Conservation (phyloP, 2,329 filamentous ascomycete genomes). For the Colletotrichum phormii region DNA sequence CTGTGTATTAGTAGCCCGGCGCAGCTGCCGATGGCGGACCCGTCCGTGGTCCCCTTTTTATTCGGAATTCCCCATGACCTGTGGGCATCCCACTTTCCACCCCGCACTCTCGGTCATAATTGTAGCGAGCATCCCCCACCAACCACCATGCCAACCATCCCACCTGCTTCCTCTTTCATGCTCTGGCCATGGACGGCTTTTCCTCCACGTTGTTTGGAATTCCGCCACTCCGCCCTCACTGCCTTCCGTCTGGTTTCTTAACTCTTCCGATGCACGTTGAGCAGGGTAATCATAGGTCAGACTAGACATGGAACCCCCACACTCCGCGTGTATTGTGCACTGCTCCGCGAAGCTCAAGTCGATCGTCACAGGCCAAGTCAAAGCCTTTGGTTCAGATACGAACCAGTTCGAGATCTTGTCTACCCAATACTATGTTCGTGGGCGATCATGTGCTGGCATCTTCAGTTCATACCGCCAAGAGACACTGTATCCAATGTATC, state of each 20-base stretch:
- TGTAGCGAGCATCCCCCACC: conserved; percentile 42
- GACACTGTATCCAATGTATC: not conserved
- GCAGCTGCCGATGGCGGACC: not conserved
- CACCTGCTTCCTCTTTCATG: not conserved
- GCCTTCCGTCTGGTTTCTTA: not conserved
- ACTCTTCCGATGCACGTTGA: too few relatives aligned
- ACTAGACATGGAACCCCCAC: too few relatives aligned
- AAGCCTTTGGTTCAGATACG: too few relatives aligned
- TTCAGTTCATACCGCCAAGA: too few relatives aligned
- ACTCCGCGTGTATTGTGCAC: too few relatives aligned
- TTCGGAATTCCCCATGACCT: not conserved
- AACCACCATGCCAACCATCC: not conserved
- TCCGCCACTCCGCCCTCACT: not conserved
- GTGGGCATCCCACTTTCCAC: conserved; percentile 20
- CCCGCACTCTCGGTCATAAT: conserved; percentile 43
- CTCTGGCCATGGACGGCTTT: not conserved
- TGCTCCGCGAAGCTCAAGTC: too few relatives aligned
- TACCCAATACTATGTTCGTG: too few relatives aligned
- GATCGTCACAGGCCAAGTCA: too few relatives aligned
- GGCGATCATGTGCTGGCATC: too few relatives aligned
- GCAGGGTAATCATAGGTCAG: too few relatives aligned
- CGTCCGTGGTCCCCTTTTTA: not conserved
- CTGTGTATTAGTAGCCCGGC: too few relatives aligned
- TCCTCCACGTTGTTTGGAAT: not conserved
- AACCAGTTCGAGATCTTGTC: too few relatives aligned